Evolutionary conservation across 2,329 filamentous ascomycete species (phyloP), one percentile per base, ranked within the genome.

Genomic region (Biscogniauxia mediterranea): DNA sequence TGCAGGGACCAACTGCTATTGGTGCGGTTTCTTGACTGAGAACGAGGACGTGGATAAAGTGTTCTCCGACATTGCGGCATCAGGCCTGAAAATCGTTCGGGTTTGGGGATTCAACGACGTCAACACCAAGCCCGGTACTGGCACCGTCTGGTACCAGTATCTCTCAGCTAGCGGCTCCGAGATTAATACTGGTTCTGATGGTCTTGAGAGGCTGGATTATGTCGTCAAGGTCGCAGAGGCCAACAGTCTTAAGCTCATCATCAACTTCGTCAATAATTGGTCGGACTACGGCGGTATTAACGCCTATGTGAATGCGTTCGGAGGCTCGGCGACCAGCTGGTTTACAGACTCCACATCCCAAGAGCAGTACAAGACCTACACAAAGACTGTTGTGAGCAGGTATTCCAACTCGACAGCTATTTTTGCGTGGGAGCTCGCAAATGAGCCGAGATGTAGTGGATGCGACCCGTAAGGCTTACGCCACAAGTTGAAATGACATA

Each of bases 181-280:
- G 20, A 89, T 90, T 76, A 89, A 90, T 74, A 87, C 81, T 0
- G 87, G 85, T 1, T 68, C 81, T 42, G 77, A 89, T 70, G 87
- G 88, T 17, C 81, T 90, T 8, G 80, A 88, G 71, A 81, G 86
- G 15, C 81, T 90, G 1, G 88, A 90, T 69, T 84, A 84, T 57
- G 85, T 89, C 1, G 86, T 90, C 57, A 71, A 79, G 49, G 77
- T 83, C 0, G 87, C 87, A 5, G 85, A 88, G 71, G 77, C 78
- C 58, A 78, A 83, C 58, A 83, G 83, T 3, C 78, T 90, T 66
- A 87, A 88, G 71, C 76, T 89, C 5, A 87, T 90, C 63, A 82
- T 88, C 69, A 83, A 85, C 66, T 85, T 89, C 52, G 85, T 89
- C 59, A 90, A 90, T 75, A 85, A 90, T 75, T 91, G 87, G 87